A percentile compares a stretch with the other conserved stretches of the same genome.
These are phyloP conservation scores for Penicillium vulpinum DNA, from an alignment of 2,329 filamentous ascomycete species.

Conservation along the genomic window DNA sequence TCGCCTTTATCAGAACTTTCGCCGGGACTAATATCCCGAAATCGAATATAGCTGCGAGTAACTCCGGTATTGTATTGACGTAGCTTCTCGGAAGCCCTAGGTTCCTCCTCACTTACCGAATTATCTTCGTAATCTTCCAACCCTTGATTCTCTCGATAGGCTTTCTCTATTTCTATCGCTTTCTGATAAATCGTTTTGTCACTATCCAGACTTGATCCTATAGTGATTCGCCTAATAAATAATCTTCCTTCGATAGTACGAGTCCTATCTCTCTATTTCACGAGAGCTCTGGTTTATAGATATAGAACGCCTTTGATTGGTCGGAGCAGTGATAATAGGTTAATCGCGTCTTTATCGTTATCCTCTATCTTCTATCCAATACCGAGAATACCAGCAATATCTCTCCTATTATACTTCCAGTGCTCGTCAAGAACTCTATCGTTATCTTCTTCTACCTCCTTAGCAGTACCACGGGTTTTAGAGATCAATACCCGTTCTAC, in stretches of 20 bases:
- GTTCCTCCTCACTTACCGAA: too few species aligned
- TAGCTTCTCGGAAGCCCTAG: too few species aligned
- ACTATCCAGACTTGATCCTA: conserved; percentile 13
- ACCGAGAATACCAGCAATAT: conserved; percentile 17
- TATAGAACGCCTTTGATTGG: conserved; percentile 13
- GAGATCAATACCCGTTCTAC: conserved; percentile 6
- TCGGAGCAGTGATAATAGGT: conserved; percentile 13
- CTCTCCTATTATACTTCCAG: conserved; percentile 13
- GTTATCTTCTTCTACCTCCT: background rate
- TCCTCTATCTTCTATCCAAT: conserved; percentile 23
- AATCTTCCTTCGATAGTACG: conserved; percentile 14
- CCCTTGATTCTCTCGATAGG: conserved; percentile 6
- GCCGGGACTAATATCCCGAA: too few species aligned
- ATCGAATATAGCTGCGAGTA: too few species aligned
- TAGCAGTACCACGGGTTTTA: conserved; percentile 8
- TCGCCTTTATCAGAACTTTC: too few species aligned
- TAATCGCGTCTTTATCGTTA: conserved; percentile 13
- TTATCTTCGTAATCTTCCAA: too few species aligned
- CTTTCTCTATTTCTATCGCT: conserved; percentile 10
- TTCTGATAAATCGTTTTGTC: conserved; percentile 22
- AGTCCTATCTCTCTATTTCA: conserved; percentile 18
- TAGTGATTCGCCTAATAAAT: conserved; percentile 20
- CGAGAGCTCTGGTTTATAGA: conserved; percentile 17
- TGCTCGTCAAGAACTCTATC: background rate
- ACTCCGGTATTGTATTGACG: too few species aligned